Evolutionary conservation across 768 basidiomycete species (phyloP).

Genomic region (Mrakia blollopis): DNA sequence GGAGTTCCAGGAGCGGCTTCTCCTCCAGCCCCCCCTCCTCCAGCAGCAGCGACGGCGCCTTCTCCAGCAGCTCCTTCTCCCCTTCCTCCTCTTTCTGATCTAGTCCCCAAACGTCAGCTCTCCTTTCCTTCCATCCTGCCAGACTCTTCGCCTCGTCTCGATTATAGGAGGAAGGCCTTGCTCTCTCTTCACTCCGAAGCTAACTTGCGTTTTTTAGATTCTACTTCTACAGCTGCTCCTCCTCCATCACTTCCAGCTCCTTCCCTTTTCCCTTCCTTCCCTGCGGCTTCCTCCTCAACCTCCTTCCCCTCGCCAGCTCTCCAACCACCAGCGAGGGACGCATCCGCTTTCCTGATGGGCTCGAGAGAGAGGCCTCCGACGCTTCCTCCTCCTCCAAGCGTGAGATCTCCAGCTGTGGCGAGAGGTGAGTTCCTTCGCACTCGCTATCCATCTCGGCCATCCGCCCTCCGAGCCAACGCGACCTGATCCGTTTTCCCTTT

Average conservation of each 20-base stretch:
- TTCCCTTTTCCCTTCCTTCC: conserved; percentile 9
- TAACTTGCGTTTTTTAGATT: neutral
- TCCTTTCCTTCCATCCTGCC: too few relatives aligned
- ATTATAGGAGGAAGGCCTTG: neutral
- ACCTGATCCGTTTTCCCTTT: neutral
- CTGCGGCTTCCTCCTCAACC: neutral
- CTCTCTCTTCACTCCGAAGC: too few relatives aligned
- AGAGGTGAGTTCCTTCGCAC: neutral
- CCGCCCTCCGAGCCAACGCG: neutral
- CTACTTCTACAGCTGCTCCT: neutral
- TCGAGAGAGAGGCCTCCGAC: neutral
- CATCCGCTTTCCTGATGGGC: neutral
- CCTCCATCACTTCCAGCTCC: conserved; percentile 1
- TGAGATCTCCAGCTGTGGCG: neutral
- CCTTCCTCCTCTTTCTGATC: neutral
- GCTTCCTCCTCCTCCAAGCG: neutral
- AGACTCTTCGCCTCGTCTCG: neutral
- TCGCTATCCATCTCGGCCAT: neutral
- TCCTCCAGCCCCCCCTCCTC: neutral
- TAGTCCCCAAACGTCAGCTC: neutral
- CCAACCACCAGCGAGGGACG: neutral
- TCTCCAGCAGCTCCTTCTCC: neutral
- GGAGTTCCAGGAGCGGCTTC: too few relatives aligned
- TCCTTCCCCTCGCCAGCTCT: neutral
- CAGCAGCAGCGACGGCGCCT: neutral